Conservation (phyloP, 2,329 filamentous ascomycete species). For the Trichophyton benhamiae region DNA sequence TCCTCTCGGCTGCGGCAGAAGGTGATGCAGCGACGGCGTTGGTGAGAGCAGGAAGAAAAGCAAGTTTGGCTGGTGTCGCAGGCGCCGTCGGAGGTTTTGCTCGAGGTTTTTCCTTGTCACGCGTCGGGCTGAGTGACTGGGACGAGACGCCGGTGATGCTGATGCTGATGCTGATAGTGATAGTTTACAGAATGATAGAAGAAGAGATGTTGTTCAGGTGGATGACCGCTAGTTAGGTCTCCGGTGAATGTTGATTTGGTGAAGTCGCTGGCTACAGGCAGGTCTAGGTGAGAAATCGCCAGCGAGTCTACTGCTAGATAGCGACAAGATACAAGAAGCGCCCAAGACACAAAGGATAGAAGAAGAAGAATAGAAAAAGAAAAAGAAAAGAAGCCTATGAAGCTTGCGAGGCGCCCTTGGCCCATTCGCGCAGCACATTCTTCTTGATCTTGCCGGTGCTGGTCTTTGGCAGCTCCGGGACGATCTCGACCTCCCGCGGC, state of each 20-base stretch:
- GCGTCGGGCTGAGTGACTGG: neutral
- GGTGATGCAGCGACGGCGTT: neutral
- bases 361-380: neutral
- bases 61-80: neutral
- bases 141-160: neutral
- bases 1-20: neutral
- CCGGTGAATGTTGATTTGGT: too few relatives aligned
- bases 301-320: neutral
- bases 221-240: too few relatives aligned
- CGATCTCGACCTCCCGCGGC: slow-evolving; percentile 58
- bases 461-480: slow-evolving; percentile 87
- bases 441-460: slow-evolving; percentile 95
- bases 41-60: neutral
- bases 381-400: neutral
- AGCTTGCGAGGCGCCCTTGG: slow-evolving; percentile 39
- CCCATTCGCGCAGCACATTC: slow-evolving; percentile 82
- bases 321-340: too few relatives aligned
- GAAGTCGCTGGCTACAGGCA: too few relatives aligned
- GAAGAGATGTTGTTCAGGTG: too few relatives aligned
- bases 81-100: neutral
- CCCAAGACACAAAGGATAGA: too few relatives aligned
- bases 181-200: too few relatives aligned
- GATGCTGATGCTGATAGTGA: neutral
- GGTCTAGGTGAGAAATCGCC: too few relatives aligned
- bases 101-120: neutral